phyloP scores from a whole-genome alignment of 495 filamentous ascomycete genomes.

The Pyronema omphalodes region DNA sequence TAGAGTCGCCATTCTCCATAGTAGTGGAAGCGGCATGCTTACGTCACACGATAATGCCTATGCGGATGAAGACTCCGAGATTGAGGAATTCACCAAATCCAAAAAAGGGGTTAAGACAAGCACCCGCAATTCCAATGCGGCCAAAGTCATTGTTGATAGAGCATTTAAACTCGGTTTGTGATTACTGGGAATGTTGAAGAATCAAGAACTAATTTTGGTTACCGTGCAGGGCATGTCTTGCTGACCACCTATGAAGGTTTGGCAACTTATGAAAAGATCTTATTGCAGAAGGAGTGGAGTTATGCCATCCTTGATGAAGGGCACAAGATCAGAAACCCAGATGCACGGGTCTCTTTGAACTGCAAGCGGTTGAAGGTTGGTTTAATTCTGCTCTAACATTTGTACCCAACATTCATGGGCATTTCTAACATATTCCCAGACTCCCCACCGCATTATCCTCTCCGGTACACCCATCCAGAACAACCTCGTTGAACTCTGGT shows the following conservation, averaged over 20 bases:
- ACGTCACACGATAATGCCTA: conserved; percentile 38
- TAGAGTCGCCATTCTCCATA: conserved; percentile 83
- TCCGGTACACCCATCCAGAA: conserved; percentile 98
- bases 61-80: conserved; percentile 30
- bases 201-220: no score
- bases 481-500: conserved; percentile 91
- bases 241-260: conserved; percentile 90
- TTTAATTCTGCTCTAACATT: neutral
- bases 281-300: conserved; percentile 71
- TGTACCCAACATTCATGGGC: neutral
- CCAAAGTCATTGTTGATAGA: conserved; percentile 58
- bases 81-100: conserved; percentile 25
- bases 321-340: conserved; percentile 92
- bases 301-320: conserved; percentile 93
- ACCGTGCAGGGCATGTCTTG: conserved; percentile 48
- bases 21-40: conserved; percentile 89
- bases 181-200: neutral
- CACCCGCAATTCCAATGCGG: conserved; percentile 27
- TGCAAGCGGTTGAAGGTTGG: conserved; percentile 56
- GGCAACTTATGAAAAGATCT: conserved; percentile 60
- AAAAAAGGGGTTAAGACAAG: conserved; percentile 30
- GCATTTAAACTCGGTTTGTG: conserved; percentile 49
- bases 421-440: neutral
- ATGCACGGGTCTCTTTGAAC: conserved; percentile 75
- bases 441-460: conserved; percentile 49